phyloP scores from a whole-genome alignment of 1,284 basidiomycete genomes.

The Cutaneotrichosporon curvatum region DNA sequence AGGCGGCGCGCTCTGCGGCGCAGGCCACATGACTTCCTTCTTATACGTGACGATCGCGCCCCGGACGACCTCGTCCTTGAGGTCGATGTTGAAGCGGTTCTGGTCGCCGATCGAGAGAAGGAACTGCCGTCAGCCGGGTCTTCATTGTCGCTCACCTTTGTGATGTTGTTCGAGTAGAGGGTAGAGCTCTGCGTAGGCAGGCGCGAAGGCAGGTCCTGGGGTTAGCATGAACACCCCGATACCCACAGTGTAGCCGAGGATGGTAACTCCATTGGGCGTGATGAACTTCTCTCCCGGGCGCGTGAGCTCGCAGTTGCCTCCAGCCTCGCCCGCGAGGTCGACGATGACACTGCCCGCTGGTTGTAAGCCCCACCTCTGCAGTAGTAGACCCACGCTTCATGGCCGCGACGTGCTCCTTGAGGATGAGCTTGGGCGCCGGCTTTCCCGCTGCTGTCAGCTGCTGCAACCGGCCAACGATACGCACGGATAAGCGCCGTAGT shows the following conservation, averaged over 20 bases:
- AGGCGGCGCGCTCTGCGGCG: slow-evolving; percentile 33
- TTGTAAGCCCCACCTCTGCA: slow-evolving; percentile 1
- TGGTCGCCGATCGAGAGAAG: slow-evolving; percentile 66
- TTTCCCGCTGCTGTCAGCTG: slow-evolving; percentile 60
- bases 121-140: slow-evolving; percentile 48
- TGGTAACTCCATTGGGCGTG: slow-evolving; percentile 60
- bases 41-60: slow-evolving; percentile 68
- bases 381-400: slow-evolving; percentile 61
- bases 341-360: slow-evolving; percentile 66
- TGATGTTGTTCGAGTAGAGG: slow-evolving; percentile 80
- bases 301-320: slow-evolving; percentile 75
- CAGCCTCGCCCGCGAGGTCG: slow-evolving; percentile 73
- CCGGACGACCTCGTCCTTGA: slow-evolving; percentile 73
- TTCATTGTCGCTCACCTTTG: slow-evolving; percentile 48
- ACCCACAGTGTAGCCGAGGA: slow-evolving; percentile 56
- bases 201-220: slow-evolving; percentile 68
- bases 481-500: slow-evolving; percentile 57
- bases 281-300: slow-evolving; percentile 62
- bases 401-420: slow-evolving; percentile 66
- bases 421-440: slow-evolving; percentile 74
- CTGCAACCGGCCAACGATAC: slow-evolving; percentile 18
- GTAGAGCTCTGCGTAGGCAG: slow-evolving; percentile 78
- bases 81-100: slow-evolving; percentile 58
- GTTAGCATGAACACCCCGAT: neutral
- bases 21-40: slow-evolving; percentile 57